Conservation (phyloP, 306 rosid species). For the Prunus davidiana region DNA sequence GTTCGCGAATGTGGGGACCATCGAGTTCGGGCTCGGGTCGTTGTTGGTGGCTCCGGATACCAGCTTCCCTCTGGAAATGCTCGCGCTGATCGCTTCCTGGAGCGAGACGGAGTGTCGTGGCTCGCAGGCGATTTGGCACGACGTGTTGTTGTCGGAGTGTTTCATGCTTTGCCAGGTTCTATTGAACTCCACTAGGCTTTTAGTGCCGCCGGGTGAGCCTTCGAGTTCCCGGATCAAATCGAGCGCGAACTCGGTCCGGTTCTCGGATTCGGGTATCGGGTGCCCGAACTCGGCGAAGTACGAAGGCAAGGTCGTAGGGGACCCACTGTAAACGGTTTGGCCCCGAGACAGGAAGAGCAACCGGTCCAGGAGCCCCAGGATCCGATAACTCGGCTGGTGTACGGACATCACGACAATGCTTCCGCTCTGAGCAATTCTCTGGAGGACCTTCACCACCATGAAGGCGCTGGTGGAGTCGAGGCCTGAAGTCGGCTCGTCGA, state of each 20-base stretch:
- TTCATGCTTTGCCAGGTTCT: slow-evolving; percentile 80
- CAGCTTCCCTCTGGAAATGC: slow-evolving; percentile 75
- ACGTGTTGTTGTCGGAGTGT: not conserved
- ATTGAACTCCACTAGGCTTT: slow-evolving; percentile 76
- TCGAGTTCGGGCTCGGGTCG: slow-evolving; percentile 37
- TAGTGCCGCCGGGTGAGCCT: slow-evolving; percentile 74
- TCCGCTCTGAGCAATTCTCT: slow-evolving; percentile 91
- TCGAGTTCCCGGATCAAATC: slow-evolving; percentile 87
- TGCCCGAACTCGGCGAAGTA: slow-evolving; percentile 79
- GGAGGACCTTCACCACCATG: slow-evolving; percentile 94
- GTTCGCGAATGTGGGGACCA: slow-evolving; percentile 77
- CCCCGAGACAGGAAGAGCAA: slow-evolving; percentile 79
- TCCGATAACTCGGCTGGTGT: slow-evolving; percentile 90
- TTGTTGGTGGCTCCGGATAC: slow-evolving; percentile 71
- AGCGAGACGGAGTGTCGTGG: slow-evolving; percentile 36
- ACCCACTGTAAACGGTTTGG: slow-evolving; percentile 83
- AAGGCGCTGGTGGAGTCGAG: slow-evolving; percentile 91
- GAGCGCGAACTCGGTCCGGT: slow-evolving; percentile 90
- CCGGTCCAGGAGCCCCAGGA: slow-evolving; percentile 71
- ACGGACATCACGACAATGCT: slow-evolving; percentile 93
- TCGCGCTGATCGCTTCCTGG: slow-evolving; percentile 86
- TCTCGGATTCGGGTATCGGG: slow-evolving; percentile 83
- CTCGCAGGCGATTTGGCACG: not conserved
- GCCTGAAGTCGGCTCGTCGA: slow-evolving; percentile 94
- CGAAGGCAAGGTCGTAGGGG: slow-evolving; percentile 52